Evolutionary conservation across 2,329 filamentous ascomycete species (phyloP), one percentile per base, ranked within the genome.

Genomic region (Paecilomyces sp.): DNA sequence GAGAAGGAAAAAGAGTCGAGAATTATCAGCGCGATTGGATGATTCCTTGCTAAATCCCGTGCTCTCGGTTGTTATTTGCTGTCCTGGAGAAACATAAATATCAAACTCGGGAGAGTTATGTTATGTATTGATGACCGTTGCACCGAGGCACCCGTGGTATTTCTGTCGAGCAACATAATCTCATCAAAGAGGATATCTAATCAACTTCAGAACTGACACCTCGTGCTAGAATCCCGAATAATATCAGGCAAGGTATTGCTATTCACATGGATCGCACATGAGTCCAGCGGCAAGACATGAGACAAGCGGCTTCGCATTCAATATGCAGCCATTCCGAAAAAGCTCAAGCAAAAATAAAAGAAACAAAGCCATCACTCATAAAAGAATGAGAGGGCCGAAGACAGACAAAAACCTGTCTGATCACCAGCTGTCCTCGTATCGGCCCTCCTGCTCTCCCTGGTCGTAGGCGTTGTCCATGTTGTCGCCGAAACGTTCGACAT

Each of bases 381-480:
- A 2, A 18, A 22, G 18, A 41, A 41, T n/a, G 15, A 15, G 41
- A 22, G 6, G 13, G 18, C 2, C 13, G 1, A 6, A n/a, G 12
- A 41, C 11, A 41, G 34, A 28, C 31, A 33, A 47, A n/a, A 6
- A 5, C 8, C 3, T 2, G 1, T 18, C 18, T 9, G 11, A 25
- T 61, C 51, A 62, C 55, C 54, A 61, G 18, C 33, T n/a, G 13
- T 25, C 58, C 25, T 65, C 68, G 25, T 61, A 63, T 70, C 72
- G 53, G 15, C 66, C 68, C 58, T 70, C 67, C 3, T 58, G 68
- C 57, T 71, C 67, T 3, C 77, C 77, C 58, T 72, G 68, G 63
- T 81, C 78, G 64, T 79, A 80, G 13, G 76, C 70, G 67, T 77
- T 63, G 47, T 75, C 75, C 18, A 80, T 64, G 53, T 76, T 66